Evolutionary conservation across 495 filamentous ascomycete species (phyloP).

Genomic region (Neurospora sp.): DNA sequence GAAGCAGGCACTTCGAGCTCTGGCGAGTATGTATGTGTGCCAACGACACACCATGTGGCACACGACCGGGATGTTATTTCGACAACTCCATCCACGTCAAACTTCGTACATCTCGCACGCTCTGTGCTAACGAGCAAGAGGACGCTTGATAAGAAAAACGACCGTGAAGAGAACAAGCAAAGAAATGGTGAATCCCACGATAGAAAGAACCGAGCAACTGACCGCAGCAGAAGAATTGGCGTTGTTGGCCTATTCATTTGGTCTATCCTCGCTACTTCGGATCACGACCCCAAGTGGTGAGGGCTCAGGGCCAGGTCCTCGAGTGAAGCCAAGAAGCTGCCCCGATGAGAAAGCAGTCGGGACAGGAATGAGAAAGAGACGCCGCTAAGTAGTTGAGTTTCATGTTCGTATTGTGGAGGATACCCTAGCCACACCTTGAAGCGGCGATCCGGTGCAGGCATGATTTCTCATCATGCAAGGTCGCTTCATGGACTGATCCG

Average conservation of each 20-base stretch:
- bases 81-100: background rate
- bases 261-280: background rate
- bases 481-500: background rate
- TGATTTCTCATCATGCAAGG: background rate
- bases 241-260: background rate
- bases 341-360: background rate
- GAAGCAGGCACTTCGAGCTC: background rate
- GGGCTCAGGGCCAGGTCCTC: background rate
- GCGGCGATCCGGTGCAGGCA: background rate
- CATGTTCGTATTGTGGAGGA: background rate
- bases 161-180: background rate
- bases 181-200: background rate
- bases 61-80: background rate
- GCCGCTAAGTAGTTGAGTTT: background rate
- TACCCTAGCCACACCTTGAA: background rate
- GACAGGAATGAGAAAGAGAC: background rate
- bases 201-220: background rate
- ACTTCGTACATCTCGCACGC: background rate
- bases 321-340: background rate
- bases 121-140: background rate
- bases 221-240: background rate
- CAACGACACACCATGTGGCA: background rate
- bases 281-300: background rate
- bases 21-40: background rate
- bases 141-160: background rate